Conservation (phyloP, 768 basidiomycete species). For the Lactarius evosmus region DNA sequence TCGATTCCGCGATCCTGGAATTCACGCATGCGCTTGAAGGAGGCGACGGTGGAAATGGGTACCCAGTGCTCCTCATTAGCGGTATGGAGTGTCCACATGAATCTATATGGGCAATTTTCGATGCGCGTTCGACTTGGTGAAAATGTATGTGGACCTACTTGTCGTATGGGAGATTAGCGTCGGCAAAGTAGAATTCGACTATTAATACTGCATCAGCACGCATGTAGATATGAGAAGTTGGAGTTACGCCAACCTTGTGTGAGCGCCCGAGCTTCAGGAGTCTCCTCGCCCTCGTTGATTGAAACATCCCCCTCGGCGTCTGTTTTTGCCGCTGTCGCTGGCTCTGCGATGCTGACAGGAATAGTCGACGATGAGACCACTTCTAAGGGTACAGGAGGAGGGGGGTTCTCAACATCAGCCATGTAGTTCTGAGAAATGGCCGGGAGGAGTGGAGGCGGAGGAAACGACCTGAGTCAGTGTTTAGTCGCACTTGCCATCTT, state of each 20-base stretch:
- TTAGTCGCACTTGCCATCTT: too few relatives aligned
- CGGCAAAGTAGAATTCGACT: constrained; percentile 98
- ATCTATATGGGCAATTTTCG: constrained; percentile 45
- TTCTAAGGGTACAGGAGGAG: background rate
- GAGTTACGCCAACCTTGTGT: constrained; percentile 48
- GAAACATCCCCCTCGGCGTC: background rate
- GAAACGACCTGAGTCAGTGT: background rate
- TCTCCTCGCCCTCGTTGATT: constrained; percentile 30
- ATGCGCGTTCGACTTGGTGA: background rate
- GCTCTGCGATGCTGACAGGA: background rate
- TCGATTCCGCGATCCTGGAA: constrained; percentile 55
- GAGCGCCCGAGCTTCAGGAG: constrained; percentile 47
- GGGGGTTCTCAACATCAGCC: constrained; percentile 6
- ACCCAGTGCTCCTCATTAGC: constrained; percentile 87
- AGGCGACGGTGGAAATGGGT: constrained; percentile 77
- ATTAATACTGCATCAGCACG: constrained; percentile 1
- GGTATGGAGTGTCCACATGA: constrained; percentile 91
- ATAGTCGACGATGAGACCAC: background rate
- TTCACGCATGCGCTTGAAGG: constrained; percentile 94
- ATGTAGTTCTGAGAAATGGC: constrained; percentile 6
- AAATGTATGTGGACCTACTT: constrained; percentile 45
- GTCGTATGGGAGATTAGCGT: constrained; percentile 93
- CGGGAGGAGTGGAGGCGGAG: background rate
- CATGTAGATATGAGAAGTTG: background rate
- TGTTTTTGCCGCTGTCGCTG: background rate